These are phyloP conservation scores for Russula virescens DNA, from an alignment of 768 basidiomycete species.

Conservation along the genomic window DNA sequence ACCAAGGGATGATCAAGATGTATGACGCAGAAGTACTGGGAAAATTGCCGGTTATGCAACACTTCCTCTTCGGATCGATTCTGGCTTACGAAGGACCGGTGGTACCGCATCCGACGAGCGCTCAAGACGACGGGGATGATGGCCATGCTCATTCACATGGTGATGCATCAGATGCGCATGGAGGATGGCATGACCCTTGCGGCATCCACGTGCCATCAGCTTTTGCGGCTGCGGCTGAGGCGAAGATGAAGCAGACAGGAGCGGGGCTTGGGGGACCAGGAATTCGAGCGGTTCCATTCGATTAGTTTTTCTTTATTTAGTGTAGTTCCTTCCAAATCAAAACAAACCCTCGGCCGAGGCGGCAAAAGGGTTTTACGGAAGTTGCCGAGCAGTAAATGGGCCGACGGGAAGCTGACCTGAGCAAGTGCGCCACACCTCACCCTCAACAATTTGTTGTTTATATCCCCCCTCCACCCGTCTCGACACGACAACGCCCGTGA, in stretches of 20 bases:
- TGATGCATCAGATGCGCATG: constrained; percentile 42
- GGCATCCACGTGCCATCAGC: constrained; percentile 81
- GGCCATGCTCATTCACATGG: constrained; percentile 46
- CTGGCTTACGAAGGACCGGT: constrained; percentile 61
- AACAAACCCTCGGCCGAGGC: background rate
- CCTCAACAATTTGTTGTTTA: background rate
- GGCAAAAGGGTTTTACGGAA: constrained; percentile 3
- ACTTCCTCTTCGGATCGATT: constrained; percentile 89
- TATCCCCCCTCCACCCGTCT: background rate
- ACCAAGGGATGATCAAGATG: constrained; percentile 97
- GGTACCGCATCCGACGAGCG: constrained; percentile 31
- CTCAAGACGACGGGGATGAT: constrained; percentile 37
- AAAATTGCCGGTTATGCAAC: constrained; percentile 93
- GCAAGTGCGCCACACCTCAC: background rate
- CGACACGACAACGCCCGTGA: constrained; percentile 13
- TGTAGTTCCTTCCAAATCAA: background rate
- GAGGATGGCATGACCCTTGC: constrained; percentile 87
- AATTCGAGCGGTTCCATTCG: constrained; percentile 76
- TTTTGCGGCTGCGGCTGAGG: constrained; percentile 63
- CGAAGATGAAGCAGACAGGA: constrained; percentile 36
- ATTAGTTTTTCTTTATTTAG: constrained; percentile 28
- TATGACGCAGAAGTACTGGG: constrained; percentile 91
- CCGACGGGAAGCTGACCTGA: background rate
- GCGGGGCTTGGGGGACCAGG: constrained; percentile 50
- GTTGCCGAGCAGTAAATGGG: constrained; percentile 4